Evolutionary conservation across 2,329 filamentous ascomycete species (phyloP), one percentile per base, ranked within the genome.

Genomic region (Chrysoporthe austroafricana): DNA sequence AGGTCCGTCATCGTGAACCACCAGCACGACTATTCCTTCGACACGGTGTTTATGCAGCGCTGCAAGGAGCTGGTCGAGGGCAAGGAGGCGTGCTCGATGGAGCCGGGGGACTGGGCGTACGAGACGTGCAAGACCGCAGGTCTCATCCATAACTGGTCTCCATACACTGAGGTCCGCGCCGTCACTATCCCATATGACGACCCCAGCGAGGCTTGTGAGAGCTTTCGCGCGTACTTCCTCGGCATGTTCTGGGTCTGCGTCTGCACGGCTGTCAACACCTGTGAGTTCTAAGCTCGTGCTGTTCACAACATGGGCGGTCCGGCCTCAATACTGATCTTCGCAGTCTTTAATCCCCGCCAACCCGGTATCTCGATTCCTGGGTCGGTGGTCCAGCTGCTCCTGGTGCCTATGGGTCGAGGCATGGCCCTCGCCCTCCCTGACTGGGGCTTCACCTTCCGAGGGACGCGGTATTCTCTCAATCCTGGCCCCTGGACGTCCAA

Each of bases 11-110:
- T 75, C 32, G 66, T 70, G 16, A 69, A 62, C 57, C 73, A 74
- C 42, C 67, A 70, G 54, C 70, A 74, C 21, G 74, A 76, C 70
- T 76, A 76, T 57, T 75, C 74, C 58, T 73, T 75, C 59, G 73
- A 75, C 63, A 69, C 70, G 54, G 62, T 36, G 13, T 66, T 74
- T 63, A 69, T 76, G 67, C 63, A 68, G 1, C 72, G 71, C 13
- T 60, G 72, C 63, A 50, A 60, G 46, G 68, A 75, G 54, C 70
- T 76, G 5, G 60, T 73, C 4, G 62, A 71, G 63, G 75, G 75
- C 26, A 63, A 72, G 58, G 67, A 73, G 63, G 70, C 71, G 7
- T 76, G 75, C 67, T 73, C 68, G 11, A 71, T 76, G 73, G 69
- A 72, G 52, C 66, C 72, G 34, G 74, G 71, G 48, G 74, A 76